Evolutionary conservation across 2,329 filamentous ascomycete species (phyloP).

Genomic region (Ophidiomyces ophidiicola): DNA sequence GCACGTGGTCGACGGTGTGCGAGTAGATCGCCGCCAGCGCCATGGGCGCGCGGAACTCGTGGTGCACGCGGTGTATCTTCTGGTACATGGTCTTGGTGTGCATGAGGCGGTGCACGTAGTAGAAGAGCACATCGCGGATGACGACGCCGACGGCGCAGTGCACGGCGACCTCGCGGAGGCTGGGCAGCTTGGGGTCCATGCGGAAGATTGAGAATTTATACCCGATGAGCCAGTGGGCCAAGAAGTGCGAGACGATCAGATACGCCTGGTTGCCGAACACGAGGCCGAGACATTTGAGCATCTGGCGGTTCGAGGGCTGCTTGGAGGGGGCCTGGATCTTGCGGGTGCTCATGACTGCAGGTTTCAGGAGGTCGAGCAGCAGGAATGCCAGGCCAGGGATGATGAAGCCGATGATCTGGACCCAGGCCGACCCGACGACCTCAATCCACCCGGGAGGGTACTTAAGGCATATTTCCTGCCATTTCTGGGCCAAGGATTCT

Average conservation of each 20-base stretch:
- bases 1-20: slow-evolving; percentile 10
- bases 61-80: slow-evolving; percentile 10
- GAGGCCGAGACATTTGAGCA: slow-evolving; percentile 3
- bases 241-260: slow-evolving; percentile 7
- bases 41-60: slow-evolving; percentile 10
- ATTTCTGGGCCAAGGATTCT: neutral
- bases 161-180: slow-evolving; percentile 1
- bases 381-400: slow-evolving; percentile 4
- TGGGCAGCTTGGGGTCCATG: slow-evolving; percentile 4
- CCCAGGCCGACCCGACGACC: slow-evolving; percentile 4
- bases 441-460: slow-evolving; percentile 10
- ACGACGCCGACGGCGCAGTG: slow-evolving; percentile 1
- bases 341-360: neutral
- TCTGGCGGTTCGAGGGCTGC: slow-evolving; percentile 9
- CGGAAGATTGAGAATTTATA: slow-evolving; percentile 8
- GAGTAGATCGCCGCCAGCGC: slow-evolving; percentile 11
- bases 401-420: slow-evolving; percentile 7
- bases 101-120: slow-evolving; percentile 11
- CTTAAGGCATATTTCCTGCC: neutral
- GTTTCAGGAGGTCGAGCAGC: slow-evolving; percentile 2
- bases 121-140: slow-evolving; percentile 10
- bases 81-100: slow-evolving; percentile 13
- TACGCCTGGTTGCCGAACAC: slow-evolving; percentile 8
- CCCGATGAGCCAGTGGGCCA: neutral
- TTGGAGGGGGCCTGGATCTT: slow-evolving; percentile 8